phyloP scores from a whole-genome alignment of 768 basidiomycete species.

The Coprinopsis cinerea region DNA sequence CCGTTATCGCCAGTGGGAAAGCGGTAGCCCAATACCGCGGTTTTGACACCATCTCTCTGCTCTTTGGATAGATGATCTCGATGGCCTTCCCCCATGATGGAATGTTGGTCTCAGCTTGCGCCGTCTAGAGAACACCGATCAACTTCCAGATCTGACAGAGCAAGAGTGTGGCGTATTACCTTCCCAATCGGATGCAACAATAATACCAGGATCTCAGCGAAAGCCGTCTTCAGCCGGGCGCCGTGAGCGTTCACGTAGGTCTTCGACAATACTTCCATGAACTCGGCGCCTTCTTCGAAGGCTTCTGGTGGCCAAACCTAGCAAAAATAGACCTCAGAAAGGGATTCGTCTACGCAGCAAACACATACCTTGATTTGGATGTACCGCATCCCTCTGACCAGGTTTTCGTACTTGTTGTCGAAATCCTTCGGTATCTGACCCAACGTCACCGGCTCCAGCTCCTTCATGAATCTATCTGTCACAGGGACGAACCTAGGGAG shows the following conservation, averaged over 20 bases:
- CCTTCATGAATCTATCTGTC: constrained; percentile 84
- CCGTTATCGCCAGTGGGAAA: constrained; percentile 77
- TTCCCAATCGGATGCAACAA: constrained; percentile 86
- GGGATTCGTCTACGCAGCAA: background rate
- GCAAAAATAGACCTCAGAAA: constrained; percentile 5
- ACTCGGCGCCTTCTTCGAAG: constrained; percentile 91
- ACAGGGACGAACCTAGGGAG: constrained; percentile 74
- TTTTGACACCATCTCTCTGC: constrained; percentile 79
- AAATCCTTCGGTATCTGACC: constrained; percentile 75
- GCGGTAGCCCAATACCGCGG: constrained; percentile 86
- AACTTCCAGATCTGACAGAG: too few species aligned
- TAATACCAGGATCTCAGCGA: constrained; percentile 74
- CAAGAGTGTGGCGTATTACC: too few species aligned
- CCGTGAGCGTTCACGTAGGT: constrained; percentile 84
- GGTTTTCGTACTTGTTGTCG: constrained; percentile 78
- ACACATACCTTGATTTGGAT: constrained; percentile 70
- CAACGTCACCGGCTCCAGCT: constrained; percentile 68
- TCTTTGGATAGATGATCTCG: constrained; percentile 75
- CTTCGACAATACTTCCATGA: constrained; percentile 77
- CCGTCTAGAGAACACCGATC: constrained; percentile 49
- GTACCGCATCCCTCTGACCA: constrained; percentile 75
- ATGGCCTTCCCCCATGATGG: constrained; percentile 93
- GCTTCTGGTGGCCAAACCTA: constrained; percentile 92
- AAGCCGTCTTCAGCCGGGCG: constrained; percentile 71
- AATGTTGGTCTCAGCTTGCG: constrained; percentile 93